Base-by-base conservation (phyloP, 2,329 filamentous ascomycete genomes). In the Thyridium curvatum region DNA sequence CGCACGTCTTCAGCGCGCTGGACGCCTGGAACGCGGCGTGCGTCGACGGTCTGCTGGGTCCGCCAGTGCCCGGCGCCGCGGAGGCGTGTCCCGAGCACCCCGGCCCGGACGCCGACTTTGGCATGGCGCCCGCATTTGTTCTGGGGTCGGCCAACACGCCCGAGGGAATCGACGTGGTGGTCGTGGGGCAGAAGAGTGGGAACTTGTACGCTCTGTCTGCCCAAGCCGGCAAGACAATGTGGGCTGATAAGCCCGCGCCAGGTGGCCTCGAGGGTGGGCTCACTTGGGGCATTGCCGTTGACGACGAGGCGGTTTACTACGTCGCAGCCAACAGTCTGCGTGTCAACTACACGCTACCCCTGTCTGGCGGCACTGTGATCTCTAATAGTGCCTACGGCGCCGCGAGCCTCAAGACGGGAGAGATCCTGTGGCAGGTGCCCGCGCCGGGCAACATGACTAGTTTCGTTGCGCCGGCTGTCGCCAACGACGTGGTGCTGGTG, bases 161-260 rank as follows among this genome's bases (percentile, higher is more conserved):
- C 13, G 40, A 32, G 16, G 44, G 43, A 3, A 40, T 41, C 7
- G 55, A 58, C 39, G 43, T 48, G 9, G 26, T 60, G 4, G 49
- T 59, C 2, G 34, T 58, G 0, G 57, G 55, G 4, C 52, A 55
- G 44, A 61, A 61, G 47, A 58, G 49, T 38, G 55, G 53, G 2
- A 46, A 46, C 21, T 38, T 61, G 15, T 55, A 54, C 36, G 41
- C 46, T 1, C 42, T 60, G 21, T 46, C 42, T 1, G 55, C 56
- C 1, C 33, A 48, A 17, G 41, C 46, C 8, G 56, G 57, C 1
- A 30, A 40, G 8, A 17, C 54, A 4, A 35, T 45, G 18, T 60
- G 55, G 56, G 33, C 48, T 7, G 52, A 41, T 10, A 29, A 31
- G 6, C 53, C 50, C 10, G 46, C 47, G n/a, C 56, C 56, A 10